Evolutionary conservation across 2,329 filamentous ascomycete species (phyloP), one percentile per base, ranked within the genome.

Genomic region (Hypoxylon sp.): DNA sequence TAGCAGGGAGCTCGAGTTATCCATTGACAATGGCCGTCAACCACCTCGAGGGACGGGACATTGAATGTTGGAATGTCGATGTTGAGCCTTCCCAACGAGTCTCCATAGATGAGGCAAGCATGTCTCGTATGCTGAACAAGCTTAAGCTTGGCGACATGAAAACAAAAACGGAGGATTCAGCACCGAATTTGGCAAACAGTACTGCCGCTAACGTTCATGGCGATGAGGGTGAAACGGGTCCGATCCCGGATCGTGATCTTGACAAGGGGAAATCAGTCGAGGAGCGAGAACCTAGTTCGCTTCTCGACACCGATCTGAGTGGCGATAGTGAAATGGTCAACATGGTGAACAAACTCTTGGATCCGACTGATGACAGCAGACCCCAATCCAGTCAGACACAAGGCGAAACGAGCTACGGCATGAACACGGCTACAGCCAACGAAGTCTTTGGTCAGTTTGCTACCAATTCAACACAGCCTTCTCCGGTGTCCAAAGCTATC

Each of bases 331-430:
- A 85, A 24, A 82, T 87, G 63, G 80, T 54, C 80, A 84, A 27
- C 80, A 85, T 66, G 75, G 75, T 67, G 52, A 79, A 82, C 6
- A 79, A 82, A 46, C 76, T 79, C 17, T 71, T 76, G 48, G 76
- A 78, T 47, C 75, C 77, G 0, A 66, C 67, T 21, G 75, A 78
- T 21, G 70, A 75, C 29, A 67, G 64, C 55, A 72, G 71, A 35
- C 72, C 74, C 31, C 68, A 67, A 32, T 74, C 75, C 21, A 73
- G 71, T 37, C 69, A 73, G 17, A 77, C 76, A 2, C 75, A 77
- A 1, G 76, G 75, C 6, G 83, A 86, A 42, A 80, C 84, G 2
- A 87, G 84, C 1, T 88, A 88, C 67, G 87, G 85, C 15, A 87
- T 88, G 85, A 82, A 85, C 72, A 84, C 83, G 8, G 75, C 79